Conservation (phyloP, 2,329 filamentous ascomycete species). For the Elsinoe necatrix region DNA sequence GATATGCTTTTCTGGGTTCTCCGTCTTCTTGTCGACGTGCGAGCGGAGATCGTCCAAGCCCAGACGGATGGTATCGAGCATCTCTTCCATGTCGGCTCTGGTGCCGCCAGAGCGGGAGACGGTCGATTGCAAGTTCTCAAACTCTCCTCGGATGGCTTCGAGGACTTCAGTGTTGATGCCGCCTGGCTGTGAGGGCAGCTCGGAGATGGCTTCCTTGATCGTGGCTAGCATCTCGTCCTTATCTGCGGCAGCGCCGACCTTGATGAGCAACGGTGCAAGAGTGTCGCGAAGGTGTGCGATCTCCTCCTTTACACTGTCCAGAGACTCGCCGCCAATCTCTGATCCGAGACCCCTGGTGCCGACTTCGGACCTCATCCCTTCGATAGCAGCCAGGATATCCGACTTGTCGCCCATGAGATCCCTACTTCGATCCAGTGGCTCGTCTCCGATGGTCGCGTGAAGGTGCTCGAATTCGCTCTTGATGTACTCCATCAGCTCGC, state of each 20-base stretch:
- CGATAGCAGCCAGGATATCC: conserved; percentile 33
- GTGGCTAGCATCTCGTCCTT: conserved; percentile 58
- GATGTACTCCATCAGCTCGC: conserved; percentile 43
- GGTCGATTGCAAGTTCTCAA: conserved; percentile 40
- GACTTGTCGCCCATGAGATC: conserved; percentile 26
- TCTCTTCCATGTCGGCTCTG: conserved; percentile 40
- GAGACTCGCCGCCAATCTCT: conserved; percentile 39
- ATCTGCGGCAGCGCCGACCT: conserved; percentile 38
- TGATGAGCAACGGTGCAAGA: conserved; percentile 45
- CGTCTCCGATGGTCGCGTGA: conserved; percentile 46
- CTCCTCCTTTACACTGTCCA: conserved; percentile 58
- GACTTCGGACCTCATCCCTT: conserved; percentile 35
- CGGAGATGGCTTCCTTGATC: conserved; percentile 43
- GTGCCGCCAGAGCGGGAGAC: conserved; percentile 33
- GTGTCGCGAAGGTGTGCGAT: conserved; percentile 54
- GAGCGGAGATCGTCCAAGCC: conserved; percentile 43
- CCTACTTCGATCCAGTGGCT: conserved; percentile 6
- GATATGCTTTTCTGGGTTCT: conserved; percentile 45
- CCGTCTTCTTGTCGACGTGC: conserved; percentile 45
- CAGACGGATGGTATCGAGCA: conserved; percentile 41
- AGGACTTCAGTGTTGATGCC: conserved; percentile 43
- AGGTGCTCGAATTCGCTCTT: conserved; percentile 53
- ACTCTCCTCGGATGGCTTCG: conserved; percentile 44
- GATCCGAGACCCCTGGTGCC: conserved; percentile 30
- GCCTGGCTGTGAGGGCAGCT: conserved; percentile 18